Percentiles rank a stretch among this genome's conserved stretches.
These are phyloP conservation scores for Dalbergia cochinchinensis DNA, from an alignment of 306 rosid species.

Conservation along the genomic window DNA sequence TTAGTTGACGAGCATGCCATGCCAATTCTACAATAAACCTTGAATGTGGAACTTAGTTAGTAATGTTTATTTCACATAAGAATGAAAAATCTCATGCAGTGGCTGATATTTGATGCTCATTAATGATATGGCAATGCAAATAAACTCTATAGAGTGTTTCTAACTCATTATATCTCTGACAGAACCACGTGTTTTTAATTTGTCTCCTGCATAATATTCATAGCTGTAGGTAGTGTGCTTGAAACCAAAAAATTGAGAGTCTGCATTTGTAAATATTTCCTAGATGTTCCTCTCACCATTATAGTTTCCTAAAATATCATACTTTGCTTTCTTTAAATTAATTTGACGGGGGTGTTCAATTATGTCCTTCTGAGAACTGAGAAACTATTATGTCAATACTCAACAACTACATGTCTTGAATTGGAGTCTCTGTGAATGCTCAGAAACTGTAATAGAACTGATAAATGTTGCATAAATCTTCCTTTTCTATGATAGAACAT, in stretches of 20 bases:
- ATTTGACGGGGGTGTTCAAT: constrained; percentile 22
- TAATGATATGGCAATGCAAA: constrained; percentile 14
- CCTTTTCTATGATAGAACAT: not conserved
- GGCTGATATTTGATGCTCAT: constrained; percentile 30
- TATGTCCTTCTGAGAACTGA: constrained; percentile 4
- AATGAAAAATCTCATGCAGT: constrained; percentile 24
- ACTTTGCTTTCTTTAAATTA: not conserved
- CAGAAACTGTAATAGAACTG: constrained; percentile 25
- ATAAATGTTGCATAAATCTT: constrained; percentile 12
- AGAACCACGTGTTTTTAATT: not conserved
- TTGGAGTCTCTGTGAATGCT: constrained; percentile 23
- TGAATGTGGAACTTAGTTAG: constrained; percentile 30
- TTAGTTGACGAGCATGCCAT: constrained; percentile 20
- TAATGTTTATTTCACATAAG: constrained; percentile 25
- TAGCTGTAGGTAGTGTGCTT: not conserved
- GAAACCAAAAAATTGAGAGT: constrained; percentile 29
- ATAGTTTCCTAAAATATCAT: constrained; percentile 14
- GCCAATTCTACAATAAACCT: constrained; percentile 29
- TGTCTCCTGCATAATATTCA: constrained; percentile 32
- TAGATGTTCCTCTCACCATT: constrained; percentile 20
- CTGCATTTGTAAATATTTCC: constrained; percentile 11
- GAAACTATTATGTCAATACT: not conserved
- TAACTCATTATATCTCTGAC: constrained; percentile 3
- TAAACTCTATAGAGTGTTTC: constrained; percentile 18
- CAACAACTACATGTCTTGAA: not conserved